A percentile compares a stretch with the other conserved stretches of the same genome.
Evolutionary conservation across 2,329 filamentous ascomycete genomes (phyloP).

Genomic region (Monosporascus ibericus): DNA sequence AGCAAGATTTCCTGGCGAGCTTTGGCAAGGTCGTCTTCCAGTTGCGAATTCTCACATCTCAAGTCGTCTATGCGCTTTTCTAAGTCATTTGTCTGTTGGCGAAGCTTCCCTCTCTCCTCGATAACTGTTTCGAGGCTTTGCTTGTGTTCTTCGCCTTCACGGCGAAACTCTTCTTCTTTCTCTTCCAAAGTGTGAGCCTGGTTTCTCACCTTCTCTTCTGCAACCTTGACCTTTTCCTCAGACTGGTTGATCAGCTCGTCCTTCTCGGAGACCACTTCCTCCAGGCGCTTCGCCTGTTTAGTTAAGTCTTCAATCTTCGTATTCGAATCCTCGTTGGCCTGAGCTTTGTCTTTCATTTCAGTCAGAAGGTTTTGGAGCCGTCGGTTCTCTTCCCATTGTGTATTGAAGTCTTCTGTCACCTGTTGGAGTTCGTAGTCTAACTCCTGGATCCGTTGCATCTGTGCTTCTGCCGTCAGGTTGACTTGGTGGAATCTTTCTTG

Average conservation of each 20-base stretch:
- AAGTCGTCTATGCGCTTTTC: conserved; percentile 18
- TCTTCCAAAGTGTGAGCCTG: conserved; percentile 8
- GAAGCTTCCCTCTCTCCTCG: conserved; percentile 25
- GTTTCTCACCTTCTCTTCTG: conserved; percentile 7
- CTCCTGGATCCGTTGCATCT: conserved; percentile 6
- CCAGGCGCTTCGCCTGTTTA: conserved; percentile 7
- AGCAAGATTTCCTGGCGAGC: conserved; percentile 23
- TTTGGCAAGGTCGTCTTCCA: conserved; percentile 11
- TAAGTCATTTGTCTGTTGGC: conserved; percentile 17
- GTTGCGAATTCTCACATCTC: neutral
- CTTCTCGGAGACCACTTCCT: conserved; percentile 9
- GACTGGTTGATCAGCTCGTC: conserved; percentile 5
- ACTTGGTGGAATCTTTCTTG: conserved; percentile 11
- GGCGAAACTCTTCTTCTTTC: conserved; percentile 8
- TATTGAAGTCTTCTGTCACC: conserved; percentile 1
- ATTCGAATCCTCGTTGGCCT: conserved; percentile 4
- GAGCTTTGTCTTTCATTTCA: conserved; percentile 2
- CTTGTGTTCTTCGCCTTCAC: conserved; percentile 10
- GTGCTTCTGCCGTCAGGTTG: neutral
- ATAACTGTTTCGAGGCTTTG: conserved; percentile 19
- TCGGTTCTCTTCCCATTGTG: conserved; percentile 2
- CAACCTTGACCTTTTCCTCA: conserved; percentile 7
- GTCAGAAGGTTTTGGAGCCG: conserved; percentile 7
- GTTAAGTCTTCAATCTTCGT: conserved; percentile 5
- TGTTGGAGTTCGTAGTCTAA: conserved; percentile 7